Conservation (phyloP, 2,329 filamentous ascomycete genomes). For the Aspergillus felis region DNA sequence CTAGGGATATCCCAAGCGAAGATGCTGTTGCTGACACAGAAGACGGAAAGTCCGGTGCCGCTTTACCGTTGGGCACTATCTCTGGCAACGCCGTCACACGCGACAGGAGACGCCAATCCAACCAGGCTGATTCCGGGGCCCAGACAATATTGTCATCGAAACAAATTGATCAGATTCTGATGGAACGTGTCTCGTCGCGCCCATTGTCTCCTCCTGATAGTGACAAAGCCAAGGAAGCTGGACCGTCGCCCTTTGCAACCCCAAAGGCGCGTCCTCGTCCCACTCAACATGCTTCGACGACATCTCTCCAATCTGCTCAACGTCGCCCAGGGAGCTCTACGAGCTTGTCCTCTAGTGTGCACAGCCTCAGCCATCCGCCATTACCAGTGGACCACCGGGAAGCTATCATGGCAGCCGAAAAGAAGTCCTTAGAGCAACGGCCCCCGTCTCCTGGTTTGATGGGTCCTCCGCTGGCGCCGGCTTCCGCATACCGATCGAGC, state of each 20-base stretch:
- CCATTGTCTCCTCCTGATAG: slow-evolving; percentile 33
- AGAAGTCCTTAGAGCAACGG: slow-evolving; percentile 52
- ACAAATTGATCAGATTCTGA: slow-evolving; percentile 72
- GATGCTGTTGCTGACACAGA: slow-evolving; percentile 41
- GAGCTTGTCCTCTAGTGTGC: slow-evolving; percentile 56
- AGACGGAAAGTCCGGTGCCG: slow-evolving; percentile 24
- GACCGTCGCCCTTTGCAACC: slow-evolving; percentile 34
- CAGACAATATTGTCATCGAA: slow-evolving; percentile 82
- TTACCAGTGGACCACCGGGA: slow-evolving; percentile 79
- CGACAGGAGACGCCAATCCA: slow-evolving; percentile 23
- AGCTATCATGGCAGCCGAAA: slow-evolving; percentile 72
- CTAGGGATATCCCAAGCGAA: slow-evolving; percentile 62
- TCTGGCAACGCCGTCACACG: slow-evolving; percentile 52
- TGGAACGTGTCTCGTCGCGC: slow-evolving; percentile 45
- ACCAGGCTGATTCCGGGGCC: slow-evolving; percentile 66
- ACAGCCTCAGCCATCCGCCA: slow-evolving; percentile 59
- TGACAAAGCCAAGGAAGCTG: slow-evolving; percentile 25
- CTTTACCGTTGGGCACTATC: slow-evolving; percentile 58
- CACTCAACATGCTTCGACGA: slow-evolving; percentile 29
- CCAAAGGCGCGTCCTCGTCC: slow-evolving; percentile 31
- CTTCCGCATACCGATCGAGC: slow-evolving; percentile 63
- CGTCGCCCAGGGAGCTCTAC: slow-evolving; percentile 68
- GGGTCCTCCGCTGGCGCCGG: slow-evolving; percentile 80
- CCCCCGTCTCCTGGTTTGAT: slow-evolving; percentile 52
- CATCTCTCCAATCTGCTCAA: slow-evolving; percentile 30